phyloP scores from a whole-genome alignment of 2,329 filamentous ascomycete species.

The Graphilbum ipis-grandicollis region DNA sequence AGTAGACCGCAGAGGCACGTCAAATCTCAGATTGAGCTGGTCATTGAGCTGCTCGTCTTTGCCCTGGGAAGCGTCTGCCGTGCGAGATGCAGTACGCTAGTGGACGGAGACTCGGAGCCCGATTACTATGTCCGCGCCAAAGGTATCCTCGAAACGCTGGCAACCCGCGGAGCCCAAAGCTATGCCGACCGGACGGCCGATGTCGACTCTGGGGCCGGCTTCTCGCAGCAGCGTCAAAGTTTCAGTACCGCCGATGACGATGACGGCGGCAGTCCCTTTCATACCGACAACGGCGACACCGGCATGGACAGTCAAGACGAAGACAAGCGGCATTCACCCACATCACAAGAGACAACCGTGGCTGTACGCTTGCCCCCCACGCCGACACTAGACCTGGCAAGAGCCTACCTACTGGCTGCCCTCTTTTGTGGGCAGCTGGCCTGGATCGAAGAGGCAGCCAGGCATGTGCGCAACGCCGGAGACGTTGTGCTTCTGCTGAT shows the following conservation, averaged over 20 bases:
- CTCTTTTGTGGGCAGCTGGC: conserved; percentile 8
- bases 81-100: conserved; percentile 3
- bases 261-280: no score
- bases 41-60: conserved; percentile 7
- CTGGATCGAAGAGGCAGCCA: conserved; percentile 3
- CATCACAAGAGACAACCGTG: background rate
- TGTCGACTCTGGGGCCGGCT: background rate
- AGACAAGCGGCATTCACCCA: no score
- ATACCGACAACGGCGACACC: no score
- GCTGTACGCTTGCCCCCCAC: background rate
- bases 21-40: background rate
- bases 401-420: conserved; percentile 7
- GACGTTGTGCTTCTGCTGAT: conserved; percentile 2
- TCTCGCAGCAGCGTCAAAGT: no score
- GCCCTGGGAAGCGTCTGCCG: conserved; percentile 7
- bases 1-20: background rate
- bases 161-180: background rate
- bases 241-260: no score
- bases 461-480: conserved; percentile 4
- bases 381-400: conserved; percentile 6
- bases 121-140: conserved; percentile 5
- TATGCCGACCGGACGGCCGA: background rate
- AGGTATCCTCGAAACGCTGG: conserved; percentile 1
- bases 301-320: no score
- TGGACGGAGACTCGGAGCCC: conserved; percentile 2